These are phyloP conservation scores for Fusarium irregulare DNA, from an alignment of 2,329 filamentous ascomycete species.

Conservation along the genomic window DNA sequence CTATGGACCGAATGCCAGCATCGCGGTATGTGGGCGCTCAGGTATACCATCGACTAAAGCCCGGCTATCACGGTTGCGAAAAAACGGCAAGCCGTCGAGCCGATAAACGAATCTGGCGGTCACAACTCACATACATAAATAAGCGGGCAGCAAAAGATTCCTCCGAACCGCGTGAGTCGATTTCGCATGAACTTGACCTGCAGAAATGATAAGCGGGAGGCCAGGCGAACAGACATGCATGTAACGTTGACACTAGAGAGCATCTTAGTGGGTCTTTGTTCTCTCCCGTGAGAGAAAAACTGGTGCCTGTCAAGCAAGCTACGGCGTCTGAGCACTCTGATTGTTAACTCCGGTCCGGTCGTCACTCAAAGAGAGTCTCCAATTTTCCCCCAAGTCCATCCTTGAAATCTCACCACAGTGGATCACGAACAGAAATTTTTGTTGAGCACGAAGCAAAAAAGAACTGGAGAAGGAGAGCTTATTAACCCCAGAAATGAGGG, in stretches of 20 bases:
- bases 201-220: not conserved
- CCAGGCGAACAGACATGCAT: not conserved
- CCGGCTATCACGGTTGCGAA: not conserved
- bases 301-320: not conserved
- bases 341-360: not conserved
- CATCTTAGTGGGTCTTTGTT: not conserved
- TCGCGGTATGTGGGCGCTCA: not conserved
- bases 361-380: no score
- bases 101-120: constrained; percentile 2
- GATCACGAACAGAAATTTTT: not conserved
- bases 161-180: not conserved
- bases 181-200: constrained; percentile 1
- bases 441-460: not conserved
- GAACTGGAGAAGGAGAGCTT: not conserved
- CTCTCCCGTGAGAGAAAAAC: not conserved
- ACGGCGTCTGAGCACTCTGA: not conserved
- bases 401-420: not conserved
- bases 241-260: not conserved
- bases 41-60: no score
- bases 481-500: constrained; percentile 20
- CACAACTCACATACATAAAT: not conserved
- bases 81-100: not conserved
- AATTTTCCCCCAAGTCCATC: not conserved
- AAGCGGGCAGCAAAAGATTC: not conserved
- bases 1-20: not conserved